Base-by-base conservation (phyloP, 495 filamentous ascomycete species). In the Tuber brumale region DNA sequence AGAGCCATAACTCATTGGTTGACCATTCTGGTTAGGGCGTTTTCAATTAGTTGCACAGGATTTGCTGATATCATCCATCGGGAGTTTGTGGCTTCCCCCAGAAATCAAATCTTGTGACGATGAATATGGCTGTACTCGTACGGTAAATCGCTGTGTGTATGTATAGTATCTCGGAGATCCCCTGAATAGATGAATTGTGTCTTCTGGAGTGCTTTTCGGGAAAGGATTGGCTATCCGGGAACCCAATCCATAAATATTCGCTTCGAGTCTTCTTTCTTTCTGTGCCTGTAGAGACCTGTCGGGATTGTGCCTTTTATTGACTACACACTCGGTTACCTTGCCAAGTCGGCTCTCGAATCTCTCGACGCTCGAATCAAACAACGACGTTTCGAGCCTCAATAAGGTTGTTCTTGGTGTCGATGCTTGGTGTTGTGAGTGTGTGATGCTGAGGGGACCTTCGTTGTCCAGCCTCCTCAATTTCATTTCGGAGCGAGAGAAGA, bases 11-110 rank as follows among this genome's bases (percentile, higher is more conserved):
- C 57, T 31, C 5, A 66, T 31, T 31, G 57, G 57, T 16, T 3
- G 4, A 31, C 57, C 10, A 31, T 66, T 31, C 57, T 66, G 57
- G 57, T 31, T 18, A 66, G 57, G 57, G 27, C 31, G 57, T 66
- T 66, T 66, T 14, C n/a, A 31, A 66, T 31, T 14, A 6, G 57
- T 66, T 10, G 57, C 57, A 66, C 27, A 31, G n/a, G 57, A 5
- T 66, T 66, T 31, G 57, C 57, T 66, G 57, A 31, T 66, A 66
- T 66, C 57, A 66, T 66, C 57, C n/a, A 31, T 66, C 27, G 57
- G n/a, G 57, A 66, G 9, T 31, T 31, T 18, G 57, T 21, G 23
- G n/a, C n/a, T 66, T 66, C 1, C 57, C 57, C 57, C 12, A 5
- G 57, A 66, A 66, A 66, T 18, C 57, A 7, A 14, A 31, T 3